Evolutionary conservation across 495 filamentous ascomycete species (phyloP), one percentile per base, ranked within the genome.

Genomic region (Cercophora newfieldiana): DNA sequence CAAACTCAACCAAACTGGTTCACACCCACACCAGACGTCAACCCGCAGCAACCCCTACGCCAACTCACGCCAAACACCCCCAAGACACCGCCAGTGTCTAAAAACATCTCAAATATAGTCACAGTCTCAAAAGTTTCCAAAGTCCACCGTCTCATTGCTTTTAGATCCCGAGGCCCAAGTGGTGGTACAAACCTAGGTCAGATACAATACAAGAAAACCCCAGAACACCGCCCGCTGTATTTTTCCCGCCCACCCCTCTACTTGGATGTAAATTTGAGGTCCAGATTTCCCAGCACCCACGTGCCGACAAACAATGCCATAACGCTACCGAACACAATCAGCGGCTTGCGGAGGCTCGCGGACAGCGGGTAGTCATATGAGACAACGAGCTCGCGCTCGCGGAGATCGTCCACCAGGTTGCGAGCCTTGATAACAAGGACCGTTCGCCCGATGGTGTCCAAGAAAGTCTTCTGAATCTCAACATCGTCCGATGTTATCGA

Each of bases 361-460:
- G 79, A 75, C 67, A 90, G 80, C 7, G 94, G 86, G 73, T 93
- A 90, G 63, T 94, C 90, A 74, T 99, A 99, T n/a, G 90, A 90
- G 29, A 97, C 90, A 67, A 96, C 78, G 6, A 98, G 75, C 64
- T 94, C 88, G 37, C 89, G 86, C 68, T 93, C 91, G 64, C 96
- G 83, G 31, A 89, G 84, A 67, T 97, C 95, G 64, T 99, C 95
- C 0, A 94, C 91, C 65, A 99, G 79, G 72, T 95, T 96, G 56
- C 88, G 83, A 26, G 92, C 92, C 59, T 87, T 90, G 68, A 99
- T 85, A 63, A 86, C 90, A 55, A 99, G 83, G 2, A 89, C 86
- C 26, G 93, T 93, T 29, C 95, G 91, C 66, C 95, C 95, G 30
- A 92, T 75, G 0, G 96, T 99, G 78, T 99, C 95, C 84, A 99